Conservation (phyloP, 176 grass and related monocot species). For the Oryza meridionalis region DNA sequence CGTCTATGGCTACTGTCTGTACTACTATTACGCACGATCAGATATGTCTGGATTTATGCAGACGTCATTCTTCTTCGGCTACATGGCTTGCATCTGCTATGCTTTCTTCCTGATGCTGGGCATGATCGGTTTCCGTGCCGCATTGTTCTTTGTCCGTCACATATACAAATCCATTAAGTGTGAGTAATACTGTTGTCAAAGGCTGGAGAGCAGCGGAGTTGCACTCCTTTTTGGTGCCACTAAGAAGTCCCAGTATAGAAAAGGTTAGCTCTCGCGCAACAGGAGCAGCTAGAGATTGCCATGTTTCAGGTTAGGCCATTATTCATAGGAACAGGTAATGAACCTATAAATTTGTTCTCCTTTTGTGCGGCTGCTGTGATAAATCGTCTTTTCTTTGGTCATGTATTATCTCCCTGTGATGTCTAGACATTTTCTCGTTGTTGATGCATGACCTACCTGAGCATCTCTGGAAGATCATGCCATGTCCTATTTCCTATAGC, state of each 20-base stretch:
- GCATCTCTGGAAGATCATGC: constrained; percentile 47
- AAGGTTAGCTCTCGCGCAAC: constrained; percentile 65
- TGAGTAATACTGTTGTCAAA: constrained; percentile 51
- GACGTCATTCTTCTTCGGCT: constrained; percentile 99
- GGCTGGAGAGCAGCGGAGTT: constrained; percentile 56
- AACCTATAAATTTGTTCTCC: constrained; percentile 69
- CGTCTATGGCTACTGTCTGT: constrained; percentile 91
- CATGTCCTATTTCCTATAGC: constrained; percentile 33
- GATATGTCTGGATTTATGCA: constrained; percentile 99
- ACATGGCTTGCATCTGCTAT: constrained; percentile 99
- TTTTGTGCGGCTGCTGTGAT: constrained; percentile 56
- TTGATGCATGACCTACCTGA: constrained; percentile 52
- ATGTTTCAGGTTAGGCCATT: constrained; percentile 69
- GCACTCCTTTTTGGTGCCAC: constrained; percentile 59
- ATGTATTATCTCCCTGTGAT: constrained; percentile 51
- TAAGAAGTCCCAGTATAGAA: constrained; percentile 51
- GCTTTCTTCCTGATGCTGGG: constrained; percentile 97
- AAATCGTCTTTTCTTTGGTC: constrained; percentile 42
- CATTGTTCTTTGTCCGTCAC: constrained; percentile 95
- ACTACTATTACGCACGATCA: constrained; percentile 93
- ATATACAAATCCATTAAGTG: constrained; percentile 99
- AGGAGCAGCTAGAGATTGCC: constrained; percentile 57
- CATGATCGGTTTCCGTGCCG: constrained; percentile 86
- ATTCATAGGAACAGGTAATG: constrained; percentile 73
- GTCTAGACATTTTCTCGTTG: constrained; percentile 38